Base-by-base conservation (phyloP, 768 basidiomycete species). In the Panus rudis region DNA sequence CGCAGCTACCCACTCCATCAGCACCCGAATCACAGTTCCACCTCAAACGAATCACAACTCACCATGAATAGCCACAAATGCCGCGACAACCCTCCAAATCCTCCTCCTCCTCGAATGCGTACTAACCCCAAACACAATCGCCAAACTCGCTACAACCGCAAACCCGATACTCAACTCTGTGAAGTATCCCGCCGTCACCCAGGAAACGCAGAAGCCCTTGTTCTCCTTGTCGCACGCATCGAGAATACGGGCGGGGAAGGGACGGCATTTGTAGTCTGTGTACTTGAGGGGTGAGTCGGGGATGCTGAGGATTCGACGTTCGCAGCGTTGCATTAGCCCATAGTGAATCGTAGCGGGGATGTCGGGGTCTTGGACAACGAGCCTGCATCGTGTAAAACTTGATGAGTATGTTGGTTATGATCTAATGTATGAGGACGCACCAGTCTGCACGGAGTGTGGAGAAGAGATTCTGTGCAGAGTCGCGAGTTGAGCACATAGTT, bases 61-160 rank as follows among this genome's bases (percentile, higher is more conserved):
- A 81, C 84, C 74, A 54, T 84, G 79, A 16, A 86, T 53, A 13
- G 76, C 60, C 11, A 84, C 65, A 8, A 89, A 60, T 13, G 75
- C 76, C 6, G 82, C 83, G 1, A 82, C 80, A 1, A 76, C 80
- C 56, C 73, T 77, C 86, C 86, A 89, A 24, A 87, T 79, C 50
- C 86, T 75, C 45, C 84, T 69, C 50, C 86, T 69, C 39, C 85
- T 69, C 13, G 84, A 84, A 53, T 78, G 78, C 0, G 86, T 86
- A 54, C 73, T 84, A 16, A 85, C 70, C 3, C 86, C 85, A 45
- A 88, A 68, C 31, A 80, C 54, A 37, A 89, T 68, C 6, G 82
- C 66, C 1, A 70, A 54, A 27, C 84, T 61, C 3, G 82, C 75
- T 21, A 79, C 63, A 37, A 65, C 70, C 6, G 74, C 79, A 57